Conservation (phyloP, 2,329 filamentous ascomycete genomes). For the Geoglossum cookeanum region DNA sequence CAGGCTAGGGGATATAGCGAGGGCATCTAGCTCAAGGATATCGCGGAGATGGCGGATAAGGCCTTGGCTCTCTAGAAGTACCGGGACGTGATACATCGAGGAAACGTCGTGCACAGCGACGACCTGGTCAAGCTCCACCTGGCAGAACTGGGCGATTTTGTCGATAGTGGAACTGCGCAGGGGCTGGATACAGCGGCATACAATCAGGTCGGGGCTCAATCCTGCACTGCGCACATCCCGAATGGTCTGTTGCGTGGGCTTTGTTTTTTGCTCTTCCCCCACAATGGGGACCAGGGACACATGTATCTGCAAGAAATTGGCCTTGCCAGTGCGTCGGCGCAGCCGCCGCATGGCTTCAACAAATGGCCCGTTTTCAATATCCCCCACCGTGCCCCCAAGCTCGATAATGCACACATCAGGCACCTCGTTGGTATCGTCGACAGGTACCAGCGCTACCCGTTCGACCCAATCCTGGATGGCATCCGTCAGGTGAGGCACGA, state of each 20-base stretch:
- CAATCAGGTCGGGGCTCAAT: conserved; percentile 46
- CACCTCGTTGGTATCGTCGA: conserved; percentile 7
- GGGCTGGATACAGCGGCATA: conserved; percentile 69
- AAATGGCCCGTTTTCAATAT: conserved; percentile 77
- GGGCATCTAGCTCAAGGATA: conserved; percentile 43
- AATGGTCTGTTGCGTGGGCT: conserved; percentile 86
- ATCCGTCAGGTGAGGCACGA: conserved; percentile 82
- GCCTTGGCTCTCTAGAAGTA: conserved; percentile 72
- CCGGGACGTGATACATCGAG: conserved; percentile 83
- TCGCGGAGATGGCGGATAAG: conserved; percentile 47
- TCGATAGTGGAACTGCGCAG: conserved; percentile 55
- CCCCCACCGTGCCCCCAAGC: conserved; percentile 48
- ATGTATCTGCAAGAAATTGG: conserved; percentile 76
- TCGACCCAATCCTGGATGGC: conserved; percentile 88
- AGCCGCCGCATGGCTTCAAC: conserved; percentile 73
- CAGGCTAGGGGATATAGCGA: conserved; percentile 33
- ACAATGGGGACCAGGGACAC: conserved; percentile 74
- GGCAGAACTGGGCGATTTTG: conserved; percentile 81
- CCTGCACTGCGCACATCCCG: conserved; percentile 67
- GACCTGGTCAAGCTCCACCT: conserved; percentile 70
- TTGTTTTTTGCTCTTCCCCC: conserved; percentile 74
- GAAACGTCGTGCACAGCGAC: conserved; percentile 73
- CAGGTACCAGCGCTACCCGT: conserved; percentile 34
- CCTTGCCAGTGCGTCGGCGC: conserved; percentile 47
- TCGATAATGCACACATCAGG: conserved; percentile 8